A percentile compares a stretch with the other conserved stretches of the same genome.
phyloP scores from a whole-genome alignment of 177 flowering plant genomes.

The Tripterygium wilfordii region DNA sequence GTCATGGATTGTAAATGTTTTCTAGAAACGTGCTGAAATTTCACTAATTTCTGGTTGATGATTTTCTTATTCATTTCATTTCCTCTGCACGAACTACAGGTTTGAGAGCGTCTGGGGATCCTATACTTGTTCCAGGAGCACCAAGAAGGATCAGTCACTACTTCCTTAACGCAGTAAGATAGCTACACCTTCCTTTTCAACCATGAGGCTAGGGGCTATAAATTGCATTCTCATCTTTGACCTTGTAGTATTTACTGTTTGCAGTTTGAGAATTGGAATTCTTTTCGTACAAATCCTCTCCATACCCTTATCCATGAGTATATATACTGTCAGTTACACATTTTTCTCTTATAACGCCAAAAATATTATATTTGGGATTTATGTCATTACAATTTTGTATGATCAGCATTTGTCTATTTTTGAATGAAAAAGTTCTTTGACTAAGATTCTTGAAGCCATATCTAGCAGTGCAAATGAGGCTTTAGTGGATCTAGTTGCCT shows the following conservation, averaged over 20 bases:
- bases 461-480: too few relatives aligned
- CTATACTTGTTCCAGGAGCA: conserved; percentile 67
- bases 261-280: conserved; percentile 74
- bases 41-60: not conserved
- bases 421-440: too few relatives aligned
- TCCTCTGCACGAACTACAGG: conserved; percentile 30
- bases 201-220: too few relatives aligned
- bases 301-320: conserved; percentile 85
- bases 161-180: conserved; percentile 80
- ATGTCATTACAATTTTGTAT: too few relatives aligned
- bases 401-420: too few relatives aligned
- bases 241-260: conserved; percentile 13
- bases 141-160: conserved; percentile 59
- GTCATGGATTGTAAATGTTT: too few relatives aligned
- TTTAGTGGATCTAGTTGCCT: too few relatives aligned
- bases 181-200: not conserved
- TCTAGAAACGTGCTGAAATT: too few relatives aligned
- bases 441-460: too few relatives aligned
- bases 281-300: conserved; percentile 75
- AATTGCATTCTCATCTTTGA: not conserved
- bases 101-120: conserved; percentile 98
- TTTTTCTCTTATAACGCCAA: too few relatives aligned
- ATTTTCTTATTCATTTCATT: not conserved
- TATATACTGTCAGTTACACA: conserved; percentile 82
- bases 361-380: too few relatives aligned